Conservation (phyloP, 805 yeast species). For the Priceomyces haplophilus region DNA sequence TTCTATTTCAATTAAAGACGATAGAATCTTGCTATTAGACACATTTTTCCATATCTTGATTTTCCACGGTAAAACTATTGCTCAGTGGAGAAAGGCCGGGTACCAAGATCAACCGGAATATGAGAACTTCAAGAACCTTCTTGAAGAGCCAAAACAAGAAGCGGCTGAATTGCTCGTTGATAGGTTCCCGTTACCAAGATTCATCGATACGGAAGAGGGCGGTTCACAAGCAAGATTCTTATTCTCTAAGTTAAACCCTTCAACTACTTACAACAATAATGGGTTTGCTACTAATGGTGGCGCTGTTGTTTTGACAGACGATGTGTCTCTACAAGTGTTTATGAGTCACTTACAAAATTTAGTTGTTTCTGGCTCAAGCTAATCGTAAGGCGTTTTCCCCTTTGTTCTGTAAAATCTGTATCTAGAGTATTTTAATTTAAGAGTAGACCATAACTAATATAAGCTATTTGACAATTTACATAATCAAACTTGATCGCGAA, state of each 20-base stretch:
- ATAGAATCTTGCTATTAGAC: slow-evolving; percentile 81
- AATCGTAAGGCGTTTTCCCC: slow-evolving; percentile 3
- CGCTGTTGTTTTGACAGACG: slow-evolving; percentile 93
- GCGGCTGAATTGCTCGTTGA: slow-evolving; percentile 90
- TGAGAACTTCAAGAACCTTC: slow-evolving; percentile 78
- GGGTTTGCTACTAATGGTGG: slow-evolving; percentile 46
- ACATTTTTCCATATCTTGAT: slow-evolving; percentile 96
- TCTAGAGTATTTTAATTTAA: background rate
- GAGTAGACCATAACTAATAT: background rate
- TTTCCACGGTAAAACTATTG: slow-evolving; percentile 91
- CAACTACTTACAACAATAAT: slow-evolving; percentile 71
- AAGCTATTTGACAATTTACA: background rate
- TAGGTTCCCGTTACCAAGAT: slow-evolving; percentile 96
- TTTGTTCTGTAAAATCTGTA: background rate
- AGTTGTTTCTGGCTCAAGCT: slow-evolving; percentile 57
- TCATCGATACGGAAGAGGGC: slow-evolving; percentile 96
- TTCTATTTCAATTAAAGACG: slow-evolving; percentile 87
- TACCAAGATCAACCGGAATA: slow-evolving; percentile 91
- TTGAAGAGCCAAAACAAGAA: slow-evolving; percentile 86
- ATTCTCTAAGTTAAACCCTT: slow-evolving; percentile 91
- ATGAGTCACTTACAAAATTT: slow-evolving; percentile 92
- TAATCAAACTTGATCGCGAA: background rate
- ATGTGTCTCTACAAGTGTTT: slow-evolving; percentile 90
- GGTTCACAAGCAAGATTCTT: slow-evolving; percentile 98
- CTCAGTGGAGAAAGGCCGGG: slow-evolving; percentile 94